Base-by-base conservation (phyloP, 2,329 filamentous ascomycete species). In the Neurospora sp. region DNA sequence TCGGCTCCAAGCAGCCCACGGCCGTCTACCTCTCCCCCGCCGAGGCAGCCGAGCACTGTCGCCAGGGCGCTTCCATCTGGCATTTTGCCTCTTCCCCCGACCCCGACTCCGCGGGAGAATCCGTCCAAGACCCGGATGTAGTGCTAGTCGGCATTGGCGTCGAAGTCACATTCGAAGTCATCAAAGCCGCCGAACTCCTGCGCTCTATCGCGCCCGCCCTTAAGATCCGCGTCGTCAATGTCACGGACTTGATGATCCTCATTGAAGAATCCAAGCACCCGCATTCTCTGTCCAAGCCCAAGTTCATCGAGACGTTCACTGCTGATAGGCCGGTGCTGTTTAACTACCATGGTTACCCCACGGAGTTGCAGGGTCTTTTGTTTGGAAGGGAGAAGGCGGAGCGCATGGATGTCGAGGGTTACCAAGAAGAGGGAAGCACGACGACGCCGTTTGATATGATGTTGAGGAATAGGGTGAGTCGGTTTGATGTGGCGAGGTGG, bases 371-470 rank as follows among this genome's bases (percentile, higher is more conserved):
- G 70, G 88, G 88, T 0, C 76, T 91, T 36, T 77, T 91, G 2
- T 91, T 90, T 74, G 87, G 87, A 0, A 81, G 88, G 0, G 82
- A 81, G 0, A 78, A 80, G 10, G 74, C 86, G 17, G 81, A 86
- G 5, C 82, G 87, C 2, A 83, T 89, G 71, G 83, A 78, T 0
- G 84, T 91, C 8, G 83, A 83, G 15, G 87, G 85, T 4, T 91
- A 91, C 73, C 83, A 83, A 36, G 88, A 91, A 75, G 88, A 91
- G 77, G 89, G 88, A 0, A 87, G 82, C 68, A 91, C 88, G 0
- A 91, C 88, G 0, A 91, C 88, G 2, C 88, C 88, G 1, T 90
- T 91, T 73, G 86, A 90, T 74, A 91, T 91, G 88, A 88, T 90
- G 87, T 80, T 91, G 1, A 77, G 85, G 4, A 91, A 91, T 74